These are phyloP conservation scores for Codiaeum variegatum DNA, from an alignment of 441 rosid species.

Conservation along the genomic window DNA sequence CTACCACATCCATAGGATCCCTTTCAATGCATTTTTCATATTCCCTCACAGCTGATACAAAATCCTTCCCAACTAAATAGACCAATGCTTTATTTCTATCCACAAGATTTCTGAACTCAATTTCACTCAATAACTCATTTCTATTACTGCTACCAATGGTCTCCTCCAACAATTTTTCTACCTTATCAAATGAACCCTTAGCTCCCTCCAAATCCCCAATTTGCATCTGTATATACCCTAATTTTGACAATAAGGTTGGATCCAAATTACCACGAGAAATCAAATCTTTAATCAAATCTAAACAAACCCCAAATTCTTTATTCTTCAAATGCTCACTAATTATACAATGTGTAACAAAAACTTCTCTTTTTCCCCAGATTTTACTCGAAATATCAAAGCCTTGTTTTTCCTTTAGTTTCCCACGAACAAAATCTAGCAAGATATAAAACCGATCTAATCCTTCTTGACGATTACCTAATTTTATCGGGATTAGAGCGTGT, in stretches of 20 bases:
- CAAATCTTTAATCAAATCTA: constrained; percentile 56
- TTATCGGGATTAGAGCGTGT: constrained; percentile 57
- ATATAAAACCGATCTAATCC: constrained; percentile 70
- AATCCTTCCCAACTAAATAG: constrained; percentile 76
- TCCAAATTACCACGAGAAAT: constrained; percentile 40
- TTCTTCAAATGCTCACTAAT: constrained; percentile 61
- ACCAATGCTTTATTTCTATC: constrained; percentile 76
- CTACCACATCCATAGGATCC: constrained; percentile 61
- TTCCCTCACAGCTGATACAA: constrained; percentile 78
- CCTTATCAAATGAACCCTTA: constrained; percentile 42
- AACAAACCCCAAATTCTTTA: constrained; percentile 60
- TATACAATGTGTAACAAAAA: constrained; percentile 53
- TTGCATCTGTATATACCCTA: constrained; percentile 85
- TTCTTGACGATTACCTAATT: constrained; percentile 53
- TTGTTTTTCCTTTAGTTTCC: constrained; percentile 29
- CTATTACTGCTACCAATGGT: constrained; percentile 19
- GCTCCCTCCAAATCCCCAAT: constrained; percentile 83
- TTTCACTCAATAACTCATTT: constrained; percentile 32
- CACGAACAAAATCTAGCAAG: constrained; percentile 60
- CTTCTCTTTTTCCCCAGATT: constrained; percentile 62
- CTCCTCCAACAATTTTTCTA: constrained; percentile 47
- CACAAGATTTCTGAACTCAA: constrained; percentile 64
- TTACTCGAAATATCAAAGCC: constrained; percentile 32
- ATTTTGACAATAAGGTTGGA: constrained; percentile 57
- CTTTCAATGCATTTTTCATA: constrained; percentile 86